These are phyloP conservation scores for Ophiostoma sp. DNA, from an alignment of 2,329 filamentous ascomycete species.

Conservation along the genomic window DNA sequence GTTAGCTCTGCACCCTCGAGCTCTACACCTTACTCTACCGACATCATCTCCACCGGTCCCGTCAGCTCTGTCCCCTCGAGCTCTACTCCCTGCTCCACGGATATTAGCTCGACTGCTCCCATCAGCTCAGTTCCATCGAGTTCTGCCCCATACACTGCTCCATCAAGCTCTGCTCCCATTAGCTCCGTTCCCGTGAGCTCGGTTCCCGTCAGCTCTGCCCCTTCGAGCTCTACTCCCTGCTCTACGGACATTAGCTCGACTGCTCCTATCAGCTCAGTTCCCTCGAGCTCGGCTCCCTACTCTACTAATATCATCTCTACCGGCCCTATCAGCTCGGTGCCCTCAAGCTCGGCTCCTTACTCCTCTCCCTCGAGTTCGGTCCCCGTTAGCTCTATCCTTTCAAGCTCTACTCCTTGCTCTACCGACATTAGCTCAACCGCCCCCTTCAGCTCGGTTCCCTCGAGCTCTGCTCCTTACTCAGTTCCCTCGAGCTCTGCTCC, in stretches of 20 bases:
- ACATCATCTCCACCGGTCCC: background rate
- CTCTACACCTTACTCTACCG: background rate
- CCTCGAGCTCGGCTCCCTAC: background rate
- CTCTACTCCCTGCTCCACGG: background rate
- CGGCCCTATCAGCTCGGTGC: background rate
- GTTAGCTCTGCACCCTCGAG: background rate
- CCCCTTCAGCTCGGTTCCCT: background rate
- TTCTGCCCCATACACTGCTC: background rate
- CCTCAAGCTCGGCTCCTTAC: background rate
- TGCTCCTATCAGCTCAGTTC: background rate
- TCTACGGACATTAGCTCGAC: background rate
- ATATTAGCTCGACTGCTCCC: background rate
- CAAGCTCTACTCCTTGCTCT: background rate
- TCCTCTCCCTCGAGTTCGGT: background rate
- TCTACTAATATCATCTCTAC: background rate
- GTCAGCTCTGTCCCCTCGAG: background rate
- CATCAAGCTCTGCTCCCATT: background rate
- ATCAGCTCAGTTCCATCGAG: background rate
- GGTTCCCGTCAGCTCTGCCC: background rate
- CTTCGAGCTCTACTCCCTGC: constrained; percentile 4
- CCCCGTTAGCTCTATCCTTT: background rate
- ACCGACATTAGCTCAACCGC: background rate
- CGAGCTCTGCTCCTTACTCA: background rate
- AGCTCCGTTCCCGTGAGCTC: background rate
- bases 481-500: background rate